A percentile compares a stretch with the other conserved stretches of the same genome.
These are phyloP conservation scores for Pterulicium gracile DNA, from an alignment of 1,284 basidiomycete genomes.

Conservation along the genomic window DNA sequence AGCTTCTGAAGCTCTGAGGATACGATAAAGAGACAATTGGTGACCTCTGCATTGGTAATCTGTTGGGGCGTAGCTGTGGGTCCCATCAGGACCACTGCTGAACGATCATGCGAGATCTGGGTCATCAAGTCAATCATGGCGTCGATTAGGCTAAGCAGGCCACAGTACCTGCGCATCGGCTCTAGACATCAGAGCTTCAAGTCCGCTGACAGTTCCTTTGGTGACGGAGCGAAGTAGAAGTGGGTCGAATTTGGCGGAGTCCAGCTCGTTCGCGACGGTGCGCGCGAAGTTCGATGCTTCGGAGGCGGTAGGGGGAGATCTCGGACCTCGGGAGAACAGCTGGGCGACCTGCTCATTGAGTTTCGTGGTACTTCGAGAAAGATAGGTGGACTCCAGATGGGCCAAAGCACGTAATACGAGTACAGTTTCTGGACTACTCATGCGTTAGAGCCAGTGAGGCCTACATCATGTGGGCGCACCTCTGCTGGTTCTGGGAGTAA, in stretches of 20 bases:
- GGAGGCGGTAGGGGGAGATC: constrained; percentile 58
- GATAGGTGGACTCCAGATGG: constrained; percentile 75
- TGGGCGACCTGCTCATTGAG: constrained; percentile 73
- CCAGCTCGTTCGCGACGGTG: constrained; percentile 80
- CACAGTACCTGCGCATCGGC: constrained; percentile 57
- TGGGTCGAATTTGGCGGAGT: constrained; percentile 89
- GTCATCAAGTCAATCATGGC: not conserved
- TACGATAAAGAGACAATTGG: constrained; percentile 71
- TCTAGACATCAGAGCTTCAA: constrained; percentile 56
- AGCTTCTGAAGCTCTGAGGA: constrained; percentile 62
- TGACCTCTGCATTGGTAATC: constrained; percentile 62
- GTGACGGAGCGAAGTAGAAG: constrained; percentile 73
- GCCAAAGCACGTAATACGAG: constrained; percentile 76
- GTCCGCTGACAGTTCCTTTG: constrained; percentile 51
- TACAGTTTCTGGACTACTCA: constrained; percentile 76
- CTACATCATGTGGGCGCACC: constrained; percentile 32
- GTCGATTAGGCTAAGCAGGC: not conserved
- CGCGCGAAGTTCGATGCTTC: constrained; percentile 75
- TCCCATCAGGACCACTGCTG: constrained; percentile 65
- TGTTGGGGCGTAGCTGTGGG: constrained; percentile 73
- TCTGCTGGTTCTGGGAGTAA: constrained; percentile 77
- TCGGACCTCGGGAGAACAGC: constrained; percentile 56
- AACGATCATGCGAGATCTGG: constrained; percentile 71
- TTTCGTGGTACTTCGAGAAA: constrained; percentile 72
- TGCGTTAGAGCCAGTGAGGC: constrained; percentile 1